Base-by-base conservation (phyloP, 2,329 filamentous ascomycete species). In the Cadophora sp. region DNA sequence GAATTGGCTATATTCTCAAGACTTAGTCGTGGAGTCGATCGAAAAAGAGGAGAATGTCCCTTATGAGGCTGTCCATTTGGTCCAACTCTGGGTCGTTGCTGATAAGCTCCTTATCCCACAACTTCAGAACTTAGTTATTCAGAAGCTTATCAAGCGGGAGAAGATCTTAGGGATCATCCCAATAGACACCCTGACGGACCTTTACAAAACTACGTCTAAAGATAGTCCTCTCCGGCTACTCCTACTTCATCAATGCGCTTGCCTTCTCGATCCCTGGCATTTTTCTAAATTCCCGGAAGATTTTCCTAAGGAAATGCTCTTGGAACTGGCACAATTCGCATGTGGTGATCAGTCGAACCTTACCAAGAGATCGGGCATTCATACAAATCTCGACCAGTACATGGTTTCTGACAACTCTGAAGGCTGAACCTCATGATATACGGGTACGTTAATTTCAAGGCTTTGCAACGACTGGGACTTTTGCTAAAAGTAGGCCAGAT, bases 1-100 rank as follows among this genome's bases (percentile, higher is more conserved):
- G 1, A 40, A 72, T n/a, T 72, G 67, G 67, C 14, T 71, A 1
- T 69, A 70, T 24, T 64, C 50, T 16, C 59, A 72, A 12, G 62
- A 58, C 5, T 3, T 48, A 22, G 8, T 16, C 26, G 2, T 43
- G 22, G 11, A 12, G 24, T 14, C 46, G 4, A 4, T 46, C 19
- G 19, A 46, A 46, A n/a, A n/a, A 46, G 3, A 22, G 2, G 19
- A 46, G 5, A 4, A 22, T 19, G 22, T 53, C 3, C 37, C 24
- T 19, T 24, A n/a, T 22, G 51, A 55, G 6, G 22, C 46, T 11
- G 4, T 3, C 14, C 22, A 22, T 5, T 31, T 26, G n/a, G 46
- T 16, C 34, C 50, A 12, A n/a, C 59, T 72, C 1, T 70, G 64
- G 66, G n/a, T 69, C 14, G 29, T 72, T 1, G 66, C 68, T 1